Percentiles rank a stretch among this genome's conserved stretches.
Conservation (phyloP, 352 stramenopile species). For the Phytophthora pini region DNA sequence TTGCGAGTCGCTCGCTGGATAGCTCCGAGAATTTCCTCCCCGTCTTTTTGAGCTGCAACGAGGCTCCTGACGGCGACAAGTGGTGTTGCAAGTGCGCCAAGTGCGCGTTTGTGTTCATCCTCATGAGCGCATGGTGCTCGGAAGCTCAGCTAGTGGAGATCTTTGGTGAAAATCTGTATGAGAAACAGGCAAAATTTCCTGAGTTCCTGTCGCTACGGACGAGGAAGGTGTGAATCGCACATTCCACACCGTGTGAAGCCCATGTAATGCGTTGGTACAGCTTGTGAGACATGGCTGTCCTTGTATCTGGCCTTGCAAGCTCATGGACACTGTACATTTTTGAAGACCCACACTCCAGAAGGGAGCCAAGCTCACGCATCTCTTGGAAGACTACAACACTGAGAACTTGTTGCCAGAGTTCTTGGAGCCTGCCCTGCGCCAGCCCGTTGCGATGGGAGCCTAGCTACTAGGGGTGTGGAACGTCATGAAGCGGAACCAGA, state of each 20-base stretch:
- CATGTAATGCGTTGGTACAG: constrained; percentile 52
- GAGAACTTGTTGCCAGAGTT: constrained; percentile 42
- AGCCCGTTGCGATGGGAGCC: constrained; percentile 20
- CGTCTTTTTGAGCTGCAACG: constrained; percentile 56
- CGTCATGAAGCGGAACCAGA: background rate
- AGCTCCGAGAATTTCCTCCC: constrained; percentile 35
- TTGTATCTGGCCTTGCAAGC: constrained; percentile 36
- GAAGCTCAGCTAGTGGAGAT: constrained; percentile 30
- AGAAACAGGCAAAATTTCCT: constrained; percentile 39
- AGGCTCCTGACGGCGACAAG: constrained; percentile 38
- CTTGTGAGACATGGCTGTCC: constrained; percentile 43
- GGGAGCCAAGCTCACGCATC: constrained; percentile 28
- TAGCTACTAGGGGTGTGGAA: background rate
- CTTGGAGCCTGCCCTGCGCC: constrained; percentile 24
- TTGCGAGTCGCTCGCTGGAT: constrained; percentile 36
- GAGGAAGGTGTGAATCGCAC: constrained; percentile 25
- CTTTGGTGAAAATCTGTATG: constrained; percentile 45
- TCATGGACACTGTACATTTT: constrained; percentile 27
- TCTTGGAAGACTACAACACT: constrained; percentile 44
- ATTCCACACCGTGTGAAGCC: constrained; percentile 22
- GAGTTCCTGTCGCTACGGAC: constrained; percentile 32
- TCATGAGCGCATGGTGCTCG: constrained; percentile 47
- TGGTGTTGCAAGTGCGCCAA: constrained; percentile 55
- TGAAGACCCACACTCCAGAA: constrained; percentile 27
- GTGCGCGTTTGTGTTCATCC: constrained; percentile 51